Percentiles rank a stretch among this genome's conserved stretches.
Conservation (phyloP, 352 stramenopile species). For the Phytophthora fragariae region DNA sequence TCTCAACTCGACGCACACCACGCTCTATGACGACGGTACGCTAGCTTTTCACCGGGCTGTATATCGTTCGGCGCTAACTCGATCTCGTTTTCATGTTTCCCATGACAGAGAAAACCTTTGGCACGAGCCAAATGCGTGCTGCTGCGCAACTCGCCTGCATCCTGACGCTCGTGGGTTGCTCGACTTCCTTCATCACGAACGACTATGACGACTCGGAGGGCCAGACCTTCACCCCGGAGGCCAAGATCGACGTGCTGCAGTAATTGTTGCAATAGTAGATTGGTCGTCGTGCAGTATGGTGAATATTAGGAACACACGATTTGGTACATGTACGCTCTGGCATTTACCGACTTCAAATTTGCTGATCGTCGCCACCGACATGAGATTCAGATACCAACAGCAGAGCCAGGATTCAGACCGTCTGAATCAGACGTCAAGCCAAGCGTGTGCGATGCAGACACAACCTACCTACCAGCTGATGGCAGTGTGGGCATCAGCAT, state of each 20-base stretch:
- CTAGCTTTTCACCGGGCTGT: background rate
- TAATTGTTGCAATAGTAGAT: constrained; percentile 21
- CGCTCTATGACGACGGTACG: constrained; percentile 77
- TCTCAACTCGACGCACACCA: constrained; percentile 66
- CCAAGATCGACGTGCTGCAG: constrained; percentile 39
- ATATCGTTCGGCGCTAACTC: background rate
- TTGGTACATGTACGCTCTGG: background rate
- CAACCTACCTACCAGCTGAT: no score
- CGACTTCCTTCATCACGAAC: constrained; percentile 72
- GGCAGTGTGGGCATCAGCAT: no score
- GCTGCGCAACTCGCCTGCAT: constrained; percentile 73
- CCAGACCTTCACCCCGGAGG: constrained; percentile 37
- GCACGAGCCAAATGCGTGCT: constrained; percentile 66
- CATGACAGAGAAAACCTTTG: constrained; percentile 52
- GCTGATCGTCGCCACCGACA: background rate
- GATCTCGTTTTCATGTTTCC: background rate
- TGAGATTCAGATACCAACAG: no score
- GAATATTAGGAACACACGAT: constrained; percentile 4
- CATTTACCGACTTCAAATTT: background rate
- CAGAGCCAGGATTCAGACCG: no score
- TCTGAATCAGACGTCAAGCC: no score
- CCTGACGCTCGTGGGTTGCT: constrained; percentile 77
- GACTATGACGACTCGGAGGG: constrained; percentile 51
- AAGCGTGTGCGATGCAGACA: no score
- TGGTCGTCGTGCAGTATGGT: constrained; percentile 6